A percentile compares a stretch with the other conserved stretches of the same genome.
phyloP scores from a whole-genome alignment of 768 basidiomycete genomes.

The Asterophora parasitica region DNA sequence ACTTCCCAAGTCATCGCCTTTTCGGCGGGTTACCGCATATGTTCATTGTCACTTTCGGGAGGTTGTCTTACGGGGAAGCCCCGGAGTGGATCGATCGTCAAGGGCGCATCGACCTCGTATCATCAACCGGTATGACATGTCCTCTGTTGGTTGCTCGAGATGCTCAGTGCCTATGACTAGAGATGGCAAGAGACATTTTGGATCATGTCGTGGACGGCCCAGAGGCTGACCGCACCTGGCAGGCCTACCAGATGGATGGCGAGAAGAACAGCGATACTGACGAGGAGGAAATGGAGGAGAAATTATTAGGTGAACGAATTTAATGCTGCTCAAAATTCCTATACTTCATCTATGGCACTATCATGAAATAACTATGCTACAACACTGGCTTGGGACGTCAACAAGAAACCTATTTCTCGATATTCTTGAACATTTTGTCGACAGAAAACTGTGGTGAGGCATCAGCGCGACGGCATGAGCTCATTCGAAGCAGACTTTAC shows the following conservation, averaged over 20 bases:
- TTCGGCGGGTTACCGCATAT: constrained; percentile 64
- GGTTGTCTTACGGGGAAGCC: constrained; percentile 64
- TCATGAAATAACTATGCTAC: too few relatives aligned
- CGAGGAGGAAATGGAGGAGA: constrained; percentile 57
- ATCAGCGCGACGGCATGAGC: not conserved
- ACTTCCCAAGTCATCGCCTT: constrained; percentile 44
- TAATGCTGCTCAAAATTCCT: constrained; percentile 1
- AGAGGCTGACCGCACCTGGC: constrained; percentile 62
- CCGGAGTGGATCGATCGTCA: constrained; percentile 52
- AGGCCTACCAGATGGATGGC: constrained; percentile 47
- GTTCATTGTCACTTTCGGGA: constrained; percentile 73
- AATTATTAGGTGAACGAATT: constrained; percentile 28
- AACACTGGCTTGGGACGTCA: not conserved
- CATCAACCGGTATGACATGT: constrained; percentile 40
- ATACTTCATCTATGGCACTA: too few relatives aligned
- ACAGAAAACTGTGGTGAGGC: constrained; percentile 1
- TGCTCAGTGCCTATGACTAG: constrained; percentile 26
- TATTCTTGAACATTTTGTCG: constrained; percentile 11
- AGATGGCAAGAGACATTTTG: constrained; percentile 54
- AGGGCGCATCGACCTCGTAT: constrained; percentile 36
- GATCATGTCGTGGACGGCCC: constrained; percentile 71
- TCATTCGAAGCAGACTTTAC: constrained; percentile 18
- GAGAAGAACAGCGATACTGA: constrained; percentile 42
- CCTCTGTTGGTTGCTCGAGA: constrained; percentile 2
- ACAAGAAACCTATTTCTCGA: not conserved